phyloP scores from a whole-genome alignment of 1,139 yeast genomes.

The Meyerozyma smithsonii region DNA sequence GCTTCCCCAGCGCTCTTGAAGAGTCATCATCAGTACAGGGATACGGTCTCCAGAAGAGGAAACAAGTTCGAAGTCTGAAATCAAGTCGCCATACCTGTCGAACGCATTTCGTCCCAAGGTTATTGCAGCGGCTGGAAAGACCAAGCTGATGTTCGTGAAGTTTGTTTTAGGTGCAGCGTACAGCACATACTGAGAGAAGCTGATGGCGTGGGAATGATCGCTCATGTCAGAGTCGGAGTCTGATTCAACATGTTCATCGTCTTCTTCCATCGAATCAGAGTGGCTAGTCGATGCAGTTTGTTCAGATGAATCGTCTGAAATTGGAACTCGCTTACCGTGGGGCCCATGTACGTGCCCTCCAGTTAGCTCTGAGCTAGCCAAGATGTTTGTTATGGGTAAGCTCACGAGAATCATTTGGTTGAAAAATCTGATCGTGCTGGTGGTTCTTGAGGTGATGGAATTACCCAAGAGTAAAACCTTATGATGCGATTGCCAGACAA shows the following conservation, averaged over 20 bases:
- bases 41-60: conserved; percentile 63
- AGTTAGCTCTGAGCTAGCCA: conserved; percentile 42
- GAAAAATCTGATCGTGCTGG: conserved; percentile 56
- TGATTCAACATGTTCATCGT: no score
- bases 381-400: conserved; percentile 59
- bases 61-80: conserved; percentile 68
- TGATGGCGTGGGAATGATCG: conserved; percentile 17
- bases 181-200: conserved; percentile 68
- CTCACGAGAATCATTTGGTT: conserved; percentile 55
- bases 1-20: conserved; percentile 72
- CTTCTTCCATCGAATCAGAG: background rate
- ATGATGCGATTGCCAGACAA: conserved; percentile 74
- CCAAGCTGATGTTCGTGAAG: conserved; percentile 60
- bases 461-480: conserved; percentile 56
- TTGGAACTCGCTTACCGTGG: background rate
- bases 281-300: background rate
- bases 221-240: background rate
- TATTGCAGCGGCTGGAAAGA: conserved; percentile 71
- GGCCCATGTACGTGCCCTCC: conserved; percentile 18
- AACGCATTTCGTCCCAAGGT: conserved; percentile 72
- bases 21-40: conserved; percentile 53
- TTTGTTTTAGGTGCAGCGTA: conserved; percentile 69
- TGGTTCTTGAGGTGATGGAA: conserved; percentile 40
- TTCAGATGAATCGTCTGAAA: background rate
- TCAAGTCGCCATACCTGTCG: conserved; percentile 57